These are phyloP conservation scores for Coriaria nepalensis DNA, from an alignment of 306 rosid genomes.

Conservation along the genomic window DNA sequence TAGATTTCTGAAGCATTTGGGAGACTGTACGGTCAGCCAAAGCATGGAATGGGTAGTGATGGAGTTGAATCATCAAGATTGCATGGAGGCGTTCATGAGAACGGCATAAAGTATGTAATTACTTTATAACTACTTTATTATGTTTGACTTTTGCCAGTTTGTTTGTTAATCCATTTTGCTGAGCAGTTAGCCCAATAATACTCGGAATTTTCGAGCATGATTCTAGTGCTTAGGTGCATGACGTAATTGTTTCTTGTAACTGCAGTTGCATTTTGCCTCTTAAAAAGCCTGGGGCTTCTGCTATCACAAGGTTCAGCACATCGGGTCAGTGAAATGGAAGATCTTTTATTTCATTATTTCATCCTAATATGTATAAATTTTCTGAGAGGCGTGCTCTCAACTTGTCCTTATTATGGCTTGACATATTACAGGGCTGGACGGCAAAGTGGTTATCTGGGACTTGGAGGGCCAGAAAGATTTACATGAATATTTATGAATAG, in stretches of 20 bases:
- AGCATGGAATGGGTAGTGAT: slow-evolving; percentile 45
- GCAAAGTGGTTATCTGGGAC: slow-evolving; percentile 76
- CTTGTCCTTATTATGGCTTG: slow-evolving; percentile 5
- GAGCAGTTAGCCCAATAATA: too few relatives aligned
- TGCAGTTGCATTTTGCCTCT: slow-evolving; percentile 68
- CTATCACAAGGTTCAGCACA: slow-evolving; percentile 69
- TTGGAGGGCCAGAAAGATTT: slow-evolving; percentile 72
- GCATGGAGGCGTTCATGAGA: slow-evolving; percentile 65
- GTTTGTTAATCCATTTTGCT: too few relatives aligned
- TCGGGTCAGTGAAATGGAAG: slow-evolving; percentile 51
- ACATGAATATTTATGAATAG: slow-evolving; percentile 28
- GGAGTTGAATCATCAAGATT: slow-evolving; percentile 58
- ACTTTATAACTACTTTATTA: slow-evolving; percentile 5
- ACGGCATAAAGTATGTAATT: slow-evolving; percentile 62
- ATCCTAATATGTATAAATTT: slow-evolving; percentile 1
- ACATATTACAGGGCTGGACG: slow-evolving; percentile 70
- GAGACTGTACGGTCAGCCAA: slow-evolving; percentile 68
- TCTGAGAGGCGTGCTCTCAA: slow-evolving; percentile 1
- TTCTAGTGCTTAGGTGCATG: slow-evolving; percentile 9
- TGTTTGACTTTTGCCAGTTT: too few relatives aligned
- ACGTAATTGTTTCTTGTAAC: slow-evolving; percentile 13
- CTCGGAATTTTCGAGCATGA: too few relatives aligned
- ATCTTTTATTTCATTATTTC: neutral
- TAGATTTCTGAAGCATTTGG: slow-evolving; percentile 94
- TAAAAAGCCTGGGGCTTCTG: slow-evolving; percentile 29